These are phyloP conservation scores for Boletus huronensis DNA, from an alignment of 768 basidiomycete genomes.

Conservation along the genomic window DNA sequence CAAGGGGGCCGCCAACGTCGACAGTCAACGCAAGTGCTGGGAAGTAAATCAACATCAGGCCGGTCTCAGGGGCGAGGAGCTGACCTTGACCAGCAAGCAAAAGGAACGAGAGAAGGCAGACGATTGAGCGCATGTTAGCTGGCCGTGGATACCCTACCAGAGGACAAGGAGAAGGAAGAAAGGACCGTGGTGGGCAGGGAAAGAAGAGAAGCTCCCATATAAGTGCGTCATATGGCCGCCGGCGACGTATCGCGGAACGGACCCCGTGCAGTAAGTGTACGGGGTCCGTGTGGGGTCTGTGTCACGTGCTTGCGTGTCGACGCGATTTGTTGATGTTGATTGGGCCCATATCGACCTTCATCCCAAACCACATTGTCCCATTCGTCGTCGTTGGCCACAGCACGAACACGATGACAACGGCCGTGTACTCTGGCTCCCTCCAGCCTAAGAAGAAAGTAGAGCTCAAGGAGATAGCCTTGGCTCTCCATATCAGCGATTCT, in stretches of 20 bases:
- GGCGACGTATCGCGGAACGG: background rate
- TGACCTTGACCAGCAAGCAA: slow-evolving; percentile 62
- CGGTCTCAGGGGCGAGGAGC: slow-evolving; percentile 1
- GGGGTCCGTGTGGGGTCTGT: slow-evolving; percentile 8
- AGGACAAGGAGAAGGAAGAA: slow-evolving; percentile 16
- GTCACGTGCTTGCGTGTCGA: slow-evolving; percentile 23
- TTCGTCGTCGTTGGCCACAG: background rate
- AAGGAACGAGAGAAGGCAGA: slow-evolving; percentile 29
- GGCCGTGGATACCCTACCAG: slow-evolving; percentile 32
- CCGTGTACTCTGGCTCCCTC: slow-evolving; percentile 49
- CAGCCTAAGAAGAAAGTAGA: slow-evolving; percentile 68
- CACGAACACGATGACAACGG: slow-evolving; percentile 38
- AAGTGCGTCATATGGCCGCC: background rate
- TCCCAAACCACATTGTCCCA: slow-evolving; percentile 10
- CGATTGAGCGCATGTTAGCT: slow-evolving; percentile 28
- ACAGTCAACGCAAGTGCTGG: slow-evolving; percentile 49
- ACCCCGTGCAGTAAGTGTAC: background rate
- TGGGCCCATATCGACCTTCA: slow-evolving; percentile 13
- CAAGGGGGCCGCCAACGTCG: slow-evolving; percentile 36
- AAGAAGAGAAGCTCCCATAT: slow-evolving; percentile 4
- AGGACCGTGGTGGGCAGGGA: slow-evolving; percentile 14
- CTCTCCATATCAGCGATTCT: slow-evolving; percentile 47
- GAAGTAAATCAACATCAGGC: background rate
- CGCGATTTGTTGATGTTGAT: slow-evolving; percentile 34
- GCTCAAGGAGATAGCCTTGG: slow-evolving; percentile 56